Base-by-base conservation (phyloP, 441 rosid species). In the Gossypium trilobum region DNA sequence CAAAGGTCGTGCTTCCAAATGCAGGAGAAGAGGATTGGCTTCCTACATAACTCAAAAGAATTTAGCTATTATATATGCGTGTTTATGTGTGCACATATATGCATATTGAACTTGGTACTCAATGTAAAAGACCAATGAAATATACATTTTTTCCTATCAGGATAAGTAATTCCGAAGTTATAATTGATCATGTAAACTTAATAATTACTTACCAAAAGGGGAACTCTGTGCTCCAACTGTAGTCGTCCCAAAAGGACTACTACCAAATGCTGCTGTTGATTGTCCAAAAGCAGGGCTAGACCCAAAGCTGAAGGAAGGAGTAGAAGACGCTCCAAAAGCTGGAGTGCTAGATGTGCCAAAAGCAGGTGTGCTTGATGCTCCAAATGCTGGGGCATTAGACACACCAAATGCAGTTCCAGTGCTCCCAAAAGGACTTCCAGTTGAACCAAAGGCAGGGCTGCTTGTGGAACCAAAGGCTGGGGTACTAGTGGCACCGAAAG, bases 161-260 rank as follows among this genome's bases (percentile, higher is more conserved):
- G 9, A 11, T 36, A 13, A 56, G 20, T 50, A 48, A 71, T 23
- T 51, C 31, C 5, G 5, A 68, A 68, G 60, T 51, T 17, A 50
- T 68, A 16, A 63, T 10, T 16, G 77, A 70, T 23, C 52, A 25
- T 11, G 55, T 5, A 39, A 51, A 60, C 19, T 23, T 31, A n/a
- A 68, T 50, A 36, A 68, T 51, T 29, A 80, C 91, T 80, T 70
- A 86, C 91, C 91, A 70, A 85, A 89, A 65, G 84, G 78, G 79
- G 85, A 89, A 82, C 87, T 84, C 80, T 88, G 97, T 51, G 86
- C 81, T 73, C 89, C 90, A 79, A 91, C 89, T 68, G 89, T 75
- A 72, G 97, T 75, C 51, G 86, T 75, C 54, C 85, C 86, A 76
- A 92, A 93, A 51, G 89, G 78, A 71, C 79, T 84, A 82, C 84